Conservation (phyloP, 2,329 filamentous ascomycete genomes). For the Ophiosphaerella narmari region DNA sequence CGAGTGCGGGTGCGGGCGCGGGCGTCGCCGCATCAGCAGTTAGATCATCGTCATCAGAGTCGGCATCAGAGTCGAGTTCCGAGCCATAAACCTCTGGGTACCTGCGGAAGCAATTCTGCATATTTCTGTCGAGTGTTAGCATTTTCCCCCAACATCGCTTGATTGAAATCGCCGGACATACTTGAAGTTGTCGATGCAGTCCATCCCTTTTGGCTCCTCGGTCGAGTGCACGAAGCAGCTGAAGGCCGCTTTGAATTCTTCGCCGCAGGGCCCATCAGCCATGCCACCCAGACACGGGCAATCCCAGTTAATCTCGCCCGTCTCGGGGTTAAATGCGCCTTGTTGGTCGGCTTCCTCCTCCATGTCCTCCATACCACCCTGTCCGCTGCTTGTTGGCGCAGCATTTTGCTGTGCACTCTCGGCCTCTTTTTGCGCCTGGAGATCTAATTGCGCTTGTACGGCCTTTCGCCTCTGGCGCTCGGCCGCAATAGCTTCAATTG, state of each 20-base stretch:
- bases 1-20: conserved; percentile 1
- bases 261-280: conserved; percentile 93
- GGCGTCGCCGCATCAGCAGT: conserved; percentile 16
- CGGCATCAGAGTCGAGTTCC: conserved; percentile 76
- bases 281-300: conserved; percentile 97
- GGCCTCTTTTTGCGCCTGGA: conserved; percentile 28
- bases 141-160: neutral
- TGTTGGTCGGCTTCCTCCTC: conserved; percentile 84
- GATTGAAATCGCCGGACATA: conserved; percentile 53
- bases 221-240: conserved; percentile 97
- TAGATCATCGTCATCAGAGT: conserved; percentile 66
- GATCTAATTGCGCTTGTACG: conserved; percentile 36
- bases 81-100: conserved; percentile 93
- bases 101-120: conserved; percentile 95
- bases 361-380: conserved; percentile 58
- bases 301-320: conserved; percentile 99
- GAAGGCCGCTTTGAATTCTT: conserved; percentile 93
- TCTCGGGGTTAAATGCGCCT: conserved; percentile 97
- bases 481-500: conserved; percentile 51
- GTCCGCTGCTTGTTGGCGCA: conserved; percentile 9
- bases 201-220: conserved; percentile 95
- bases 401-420: conserved; percentile 17
- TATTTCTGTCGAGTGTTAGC: conserved; percentile 63
- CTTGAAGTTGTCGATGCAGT: conserved; percentile 98
- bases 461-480: conserved; percentile 46